Base-by-base conservation (phyloP, 1,139 yeast species). In the Nakaseomyces delphensis region DNA sequence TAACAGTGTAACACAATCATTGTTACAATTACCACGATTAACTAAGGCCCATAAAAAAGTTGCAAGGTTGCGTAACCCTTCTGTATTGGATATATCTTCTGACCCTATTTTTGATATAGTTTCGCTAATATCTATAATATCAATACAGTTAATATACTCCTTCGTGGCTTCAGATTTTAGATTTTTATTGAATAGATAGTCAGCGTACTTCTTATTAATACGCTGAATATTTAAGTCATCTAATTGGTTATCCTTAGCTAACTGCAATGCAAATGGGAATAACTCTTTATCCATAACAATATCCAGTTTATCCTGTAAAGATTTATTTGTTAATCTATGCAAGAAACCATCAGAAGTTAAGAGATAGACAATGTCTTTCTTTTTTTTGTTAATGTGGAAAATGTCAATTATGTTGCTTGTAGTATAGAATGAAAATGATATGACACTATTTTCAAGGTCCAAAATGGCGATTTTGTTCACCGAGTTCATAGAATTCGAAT, bases 71-170 rank as follows among this genome's bases (percentile, higher is more conserved):
- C 48, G 46, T 14, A 57, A 48, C 13, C 51, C 53, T 13, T 48
- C 46, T 2, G 52, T 45, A 43, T 52, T 55, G 1, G 70, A 67
- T 3, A 85, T 80, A 49, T 83, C 83, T 13, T 85, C 81, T n/a
- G 87, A 79, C 47, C 87, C 85, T 60, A 82, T 87, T 53, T 82
- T 82, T 23, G 87, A 76, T 27, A 91, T 84, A 4, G 87, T 76
- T 49, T 79, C 83, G 63, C 89, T 83, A 3, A 87, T 78, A 49
- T 79, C 81, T 28, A 76, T 73, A 3, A 70, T 59, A 14, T 67
- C 68, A 14, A 76, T 59, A 15, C 83, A 74, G 20, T 66, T 65
- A 14, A 82, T 73, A 54, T 78, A 91, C 48, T 83, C 80, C 18
- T 72, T 69, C 49, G 87, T 76, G 0, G 97, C 83, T 11, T 76